phyloP scores from a whole-genome alignment of 2,329 filamentous ascomycete species.

The Didymella glomerata region DNA sequence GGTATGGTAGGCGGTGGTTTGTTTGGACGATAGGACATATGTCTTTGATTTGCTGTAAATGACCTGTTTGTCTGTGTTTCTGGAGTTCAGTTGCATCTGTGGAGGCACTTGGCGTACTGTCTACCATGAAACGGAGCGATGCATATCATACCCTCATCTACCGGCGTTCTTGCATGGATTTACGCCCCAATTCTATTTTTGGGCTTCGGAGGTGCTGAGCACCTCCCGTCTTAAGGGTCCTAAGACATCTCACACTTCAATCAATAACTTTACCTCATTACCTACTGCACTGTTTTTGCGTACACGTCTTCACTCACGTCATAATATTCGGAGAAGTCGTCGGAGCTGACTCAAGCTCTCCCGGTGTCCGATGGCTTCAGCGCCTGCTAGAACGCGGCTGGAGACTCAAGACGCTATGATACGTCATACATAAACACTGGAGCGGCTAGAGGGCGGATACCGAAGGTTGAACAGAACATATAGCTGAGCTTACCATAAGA shows the following conservation, averaged over 20 bases:
- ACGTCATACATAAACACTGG: not conserved
- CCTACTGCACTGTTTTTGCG: not conserved
- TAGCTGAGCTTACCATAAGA: not conserved
- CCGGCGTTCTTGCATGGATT: constrained; percentile 23
- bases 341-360: not conserved
- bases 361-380: not conserved
- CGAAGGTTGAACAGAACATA: not conserved
- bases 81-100: constrained; percentile 9
- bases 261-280: not conserved
- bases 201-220: too few species aligned
- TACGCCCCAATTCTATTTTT: constrained; percentile 1
- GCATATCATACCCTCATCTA: constrained; percentile 22
- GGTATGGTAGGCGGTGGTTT: constrained; percentile 43
- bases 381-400: not conserved
- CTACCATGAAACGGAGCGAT: constrained; percentile 11
- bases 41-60: constrained; percentile 6
- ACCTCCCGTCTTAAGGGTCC: not conserved
- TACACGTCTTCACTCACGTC: not conserved
- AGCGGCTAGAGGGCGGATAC: not conserved
- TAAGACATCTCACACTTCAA: not conserved
- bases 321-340: not conserved
- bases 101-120: constrained; percentile 10
- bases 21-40: constrained; percentile 41
- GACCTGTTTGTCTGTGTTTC: constrained; percentile 13
- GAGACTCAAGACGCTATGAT: not conserved